phyloP scores from a whole-genome alignment of 768 basidiomycete species.

The Boletus rex-veris region DNA sequence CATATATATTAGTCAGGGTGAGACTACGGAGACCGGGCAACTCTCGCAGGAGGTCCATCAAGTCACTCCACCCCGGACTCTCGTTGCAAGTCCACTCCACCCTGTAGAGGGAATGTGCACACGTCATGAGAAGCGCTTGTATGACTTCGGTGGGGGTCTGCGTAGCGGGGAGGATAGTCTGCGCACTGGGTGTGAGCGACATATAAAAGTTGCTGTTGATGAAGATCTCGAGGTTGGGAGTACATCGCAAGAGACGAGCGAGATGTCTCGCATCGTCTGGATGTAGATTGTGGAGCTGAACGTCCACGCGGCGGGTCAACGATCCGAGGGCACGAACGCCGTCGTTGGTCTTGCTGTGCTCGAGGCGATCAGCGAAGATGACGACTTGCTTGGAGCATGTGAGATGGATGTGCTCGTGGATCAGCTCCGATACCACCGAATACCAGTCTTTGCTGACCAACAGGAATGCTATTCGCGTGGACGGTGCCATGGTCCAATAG shows the following conservation, averaged over 20 bases:
- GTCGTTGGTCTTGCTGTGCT: conserved; percentile 21
- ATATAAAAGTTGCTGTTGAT: conserved; percentile 37
- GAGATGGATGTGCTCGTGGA: conserved; percentile 41
- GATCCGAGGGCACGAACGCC: conserved; percentile 35
- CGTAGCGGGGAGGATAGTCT: conserved; percentile 18
- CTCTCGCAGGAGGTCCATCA: conserved; percentile 35
- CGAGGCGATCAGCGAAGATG: conserved; percentile 34
- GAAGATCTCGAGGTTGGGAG: conserved; percentile 44
- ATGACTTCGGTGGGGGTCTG: conserved; percentile 35
- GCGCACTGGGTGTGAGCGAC: conserved; percentile 18
- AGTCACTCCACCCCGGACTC: conserved; percentile 39
- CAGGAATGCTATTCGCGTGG: conserved; percentile 31
- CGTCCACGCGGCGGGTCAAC: conserved; percentile 41
- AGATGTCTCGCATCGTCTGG: conserved; percentile 19
- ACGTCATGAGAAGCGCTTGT: conserved; percentile 31
- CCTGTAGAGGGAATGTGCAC: conserved; percentile 36
- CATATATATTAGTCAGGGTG: conserved; percentile 40
- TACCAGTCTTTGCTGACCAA: conserved; percentile 40
- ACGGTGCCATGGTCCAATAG: conserved; percentile 27
- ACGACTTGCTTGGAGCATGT: conserved; percentile 35
- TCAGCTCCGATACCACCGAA: conserved; percentile 35
- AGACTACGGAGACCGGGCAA: conserved; percentile 38
- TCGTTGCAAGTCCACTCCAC: conserved; percentile 47
- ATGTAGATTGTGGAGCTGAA: conserved; percentile 36
- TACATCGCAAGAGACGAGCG: conserved; percentile 37